Conservation (phyloP, 495 filamentous ascomycete species). For the Daldinia vernicosa region DNA sequence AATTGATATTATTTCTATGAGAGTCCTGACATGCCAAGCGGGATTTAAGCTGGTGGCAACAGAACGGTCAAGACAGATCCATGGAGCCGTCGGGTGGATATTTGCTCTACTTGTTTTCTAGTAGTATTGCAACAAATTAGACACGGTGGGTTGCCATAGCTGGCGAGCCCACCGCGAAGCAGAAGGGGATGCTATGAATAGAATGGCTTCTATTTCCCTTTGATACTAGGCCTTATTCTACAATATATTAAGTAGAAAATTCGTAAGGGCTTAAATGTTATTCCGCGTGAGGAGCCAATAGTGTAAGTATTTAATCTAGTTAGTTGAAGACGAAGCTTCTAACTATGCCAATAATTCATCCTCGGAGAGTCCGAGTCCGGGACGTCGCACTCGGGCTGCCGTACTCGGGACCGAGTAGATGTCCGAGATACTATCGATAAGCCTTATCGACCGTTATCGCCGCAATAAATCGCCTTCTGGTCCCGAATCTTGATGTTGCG, state of each 20-base stretch:
- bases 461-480: not conserved
- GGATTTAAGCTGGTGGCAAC: constrained; percentile 2
- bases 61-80: constrained; percentile 1
- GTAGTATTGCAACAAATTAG: constrained; percentile 9
- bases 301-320: too few relatives aligned
- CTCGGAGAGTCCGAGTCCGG: not conserved
- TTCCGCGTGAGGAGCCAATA: not conserved
- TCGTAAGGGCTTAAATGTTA: not conserved
- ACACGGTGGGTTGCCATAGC: constrained; percentile 1
- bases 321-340: too few relatives aligned
- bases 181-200: constrained; percentile 11
- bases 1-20: constrained; percentile 9
- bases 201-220: not conserved
- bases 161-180: not conserved
- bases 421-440: constrained; percentile 1
- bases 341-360: too few relatives aligned
- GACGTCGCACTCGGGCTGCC: not conserved
- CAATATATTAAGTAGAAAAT: constrained; percentile 1
- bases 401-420: constrained; percentile 1
- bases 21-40: constrained; percentile 31
- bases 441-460: not conserved
- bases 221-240: not conserved
- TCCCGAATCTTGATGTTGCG: not conserved
- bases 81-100: constrained; percentile 6
- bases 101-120: constrained; percentile 18